Conservation (phyloP, 257 asterid genomes). For the Apocynum venetum region DNA sequence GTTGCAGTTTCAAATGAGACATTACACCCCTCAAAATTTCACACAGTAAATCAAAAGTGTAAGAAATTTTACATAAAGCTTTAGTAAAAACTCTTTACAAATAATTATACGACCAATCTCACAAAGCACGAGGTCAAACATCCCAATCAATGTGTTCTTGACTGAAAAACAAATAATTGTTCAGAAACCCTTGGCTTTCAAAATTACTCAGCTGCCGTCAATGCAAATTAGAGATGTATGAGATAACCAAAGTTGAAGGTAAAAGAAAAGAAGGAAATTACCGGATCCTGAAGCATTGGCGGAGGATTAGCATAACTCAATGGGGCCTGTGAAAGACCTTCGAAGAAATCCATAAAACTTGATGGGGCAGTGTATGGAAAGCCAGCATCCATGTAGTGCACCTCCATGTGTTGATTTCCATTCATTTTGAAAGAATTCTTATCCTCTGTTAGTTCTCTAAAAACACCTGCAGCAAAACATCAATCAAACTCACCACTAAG, state of each 20-base stretch:
- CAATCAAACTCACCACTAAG: not conserved
- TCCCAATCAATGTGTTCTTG: not conserved
- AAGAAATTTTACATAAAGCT: not conserved
- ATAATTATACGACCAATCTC: not conserved
- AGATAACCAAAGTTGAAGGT: not conserved
- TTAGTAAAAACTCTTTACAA: not conserved
- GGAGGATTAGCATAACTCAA: slow-evolving; percentile 48
- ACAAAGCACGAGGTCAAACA: not conserved
- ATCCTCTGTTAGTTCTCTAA: slow-evolving; percentile 8
- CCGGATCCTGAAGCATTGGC: slow-evolving; percentile 54
- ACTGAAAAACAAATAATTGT: not conserved
- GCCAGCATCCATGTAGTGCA: slow-evolving; percentile 50
- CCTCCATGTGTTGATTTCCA: slow-evolving; percentile 46
- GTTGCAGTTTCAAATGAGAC: not conserved
- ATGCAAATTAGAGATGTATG: not conserved
- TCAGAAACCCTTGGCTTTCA: not conserved
- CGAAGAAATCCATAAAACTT: slow-evolving; percentile 47
- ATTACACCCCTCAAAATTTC: not conserved
- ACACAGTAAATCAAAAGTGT: not conserved
- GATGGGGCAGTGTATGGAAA: slow-evolving; percentile 53
- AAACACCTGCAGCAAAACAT: slow-evolving; percentile 15
- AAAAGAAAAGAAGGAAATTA: slow-evolving; percentile 8
- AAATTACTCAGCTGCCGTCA: not conserved
- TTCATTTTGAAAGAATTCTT: slow-evolving; percentile 36
- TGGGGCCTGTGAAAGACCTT: slow-evolving; percentile 43